Base-by-base conservation (phyloP, 306 rosid species). In the Cucurbita moschata region DNA sequence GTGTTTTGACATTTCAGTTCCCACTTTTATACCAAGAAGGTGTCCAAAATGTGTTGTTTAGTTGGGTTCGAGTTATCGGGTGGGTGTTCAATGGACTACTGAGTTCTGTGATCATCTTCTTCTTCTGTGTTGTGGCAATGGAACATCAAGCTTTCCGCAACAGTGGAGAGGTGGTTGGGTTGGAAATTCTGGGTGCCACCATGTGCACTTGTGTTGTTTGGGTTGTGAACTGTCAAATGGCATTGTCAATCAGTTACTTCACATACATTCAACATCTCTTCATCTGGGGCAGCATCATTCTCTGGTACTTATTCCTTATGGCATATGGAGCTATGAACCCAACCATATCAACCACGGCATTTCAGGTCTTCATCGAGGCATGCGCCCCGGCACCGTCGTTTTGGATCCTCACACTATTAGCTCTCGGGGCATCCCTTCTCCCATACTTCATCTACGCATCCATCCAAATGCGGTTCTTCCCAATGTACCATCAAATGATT, bases 191-290 rank as follows among this genome's bases (percentile, higher is more conserved):
- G 10, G 99, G 99, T 0, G 84, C 90, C 75, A 91, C 93, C 23
- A 77, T 95, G 91, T 95, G 88, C 87, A 85, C 97, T 13, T 91
- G 97, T 56, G 86, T 91, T 6, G 92, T 95, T 72, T 95, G 99
- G 97, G 91, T 77, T 40, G 99, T 95, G 69, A 95, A 95, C 84
- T 86, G 96, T 72, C 99, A 95, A 79, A 91, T 95, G 99, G 97
- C 97, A 38, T 63, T 95, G 37, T 91, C 96, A 35, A 85, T 95
- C 80, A 86, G 71, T 60, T 89, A 91, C 86, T 91, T 95, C 88
- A 88, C 99, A 37, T 88, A 84, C 47, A 79, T 95, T 38, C 99
- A 95, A 50, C 97, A 95, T 73, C 73, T 91, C 74, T 83, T 95
- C 91, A 88, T 95, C 57, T 95, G 99, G 99, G 99, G 99, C 66